phyloP scores from a whole-genome alignment of 1,284 basidiomycete species.

The Apiotrichum akiyoshidainum region DNA sequence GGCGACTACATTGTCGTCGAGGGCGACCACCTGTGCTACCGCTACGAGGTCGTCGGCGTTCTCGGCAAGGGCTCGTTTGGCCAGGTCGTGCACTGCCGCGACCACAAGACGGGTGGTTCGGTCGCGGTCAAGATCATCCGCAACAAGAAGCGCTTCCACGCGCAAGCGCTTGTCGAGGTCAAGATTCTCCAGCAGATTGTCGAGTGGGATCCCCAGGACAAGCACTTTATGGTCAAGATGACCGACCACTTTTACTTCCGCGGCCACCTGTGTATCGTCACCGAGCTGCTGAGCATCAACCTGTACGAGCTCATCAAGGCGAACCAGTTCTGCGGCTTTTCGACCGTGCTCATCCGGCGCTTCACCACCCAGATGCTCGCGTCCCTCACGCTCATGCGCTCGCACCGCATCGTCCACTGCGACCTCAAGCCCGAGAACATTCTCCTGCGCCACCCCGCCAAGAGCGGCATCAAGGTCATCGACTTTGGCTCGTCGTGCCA shows the following conservation, averaged over 20 bases:
- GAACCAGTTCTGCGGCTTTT: slow-evolving; percentile 95
- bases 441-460: slow-evolving; percentile 85
- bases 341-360: slow-evolving; percentile 86
- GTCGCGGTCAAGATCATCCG: slow-evolving; percentile 99
- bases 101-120: slow-evolving; percentile 92
- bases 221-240: slow-evolving; percentile 97
- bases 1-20: slow-evolving; percentile 92
- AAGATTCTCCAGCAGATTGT: slow-evolving; percentile 94
- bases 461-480: slow-evolving; percentile 96
- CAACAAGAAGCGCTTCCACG: slow-evolving; percentile 99
- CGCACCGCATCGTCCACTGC: slow-evolving; percentile 98
- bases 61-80: slow-evolving; percentile 98
- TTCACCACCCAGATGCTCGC: slow-evolving; percentile 95
- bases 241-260: slow-evolving; percentile 98
- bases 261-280: slow-evolving; percentile 95
- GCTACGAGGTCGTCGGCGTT: slow-evolving; percentile 88
- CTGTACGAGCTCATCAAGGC: slow-evolving; percentile 99
- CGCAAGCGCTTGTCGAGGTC: slow-evolving; percentile 97
- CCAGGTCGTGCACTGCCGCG: slow-evolving; percentile 92
- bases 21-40: slow-evolving; percentile 90
- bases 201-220: slow-evolving; percentile 97
- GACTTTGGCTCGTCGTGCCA: slow-evolving; percentile 99
- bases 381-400: slow-evolving; percentile 87
- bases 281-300: slow-evolving; percentile 97
- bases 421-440: slow-evolving; percentile 99